Evolutionary conservation across 768 basidiomycete genomes (phyloP), one percentile per base, ranked within the genome.

Genomic region (Crepidotus variabilis): DNA sequence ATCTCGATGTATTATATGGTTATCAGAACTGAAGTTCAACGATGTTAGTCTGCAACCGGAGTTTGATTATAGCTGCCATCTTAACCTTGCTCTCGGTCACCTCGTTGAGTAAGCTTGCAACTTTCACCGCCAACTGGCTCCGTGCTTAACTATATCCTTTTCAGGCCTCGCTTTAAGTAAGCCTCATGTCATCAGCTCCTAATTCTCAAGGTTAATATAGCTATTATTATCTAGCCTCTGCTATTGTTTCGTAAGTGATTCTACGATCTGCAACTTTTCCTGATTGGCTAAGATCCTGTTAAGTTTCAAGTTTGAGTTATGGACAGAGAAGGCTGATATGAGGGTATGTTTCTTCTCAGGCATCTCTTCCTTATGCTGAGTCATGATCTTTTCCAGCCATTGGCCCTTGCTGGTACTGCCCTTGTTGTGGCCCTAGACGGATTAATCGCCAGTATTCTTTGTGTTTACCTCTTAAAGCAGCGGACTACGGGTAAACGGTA

Each of bases 401-500:
- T 63, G 21, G 62, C 51, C 18, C 55, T 63, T 1, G 57, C 62
- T 18, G 58, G 62, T 14, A 61, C 60, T 1, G 47, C 56, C 18
- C 28, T 60, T 11, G 45, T 57, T 21, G 56, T 62, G 11, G 32
- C 56, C 5, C 36, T 62, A 5, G 61, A 62, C 46, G 24, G 22
- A 2, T 45, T 56, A 6, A 62, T 62, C 14, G 61, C 61, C 0
- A 52, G 39, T 2, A 56, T 62, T 18, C 57, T 62, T 23, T 62
- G 58, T 24, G 21, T 55, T 14, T 62, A 59, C 49, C 53, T 62
- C 9, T 20, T 54, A 11, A 36, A 54, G 49, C 61, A 62, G 20
- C 36, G 57, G 8, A 49, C 58, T 2, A 51, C 58, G 47, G 57
- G 62, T 10, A 56, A 47, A 52, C 35, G 57, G 60, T 62, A 35